Evolutionary conservation across 306 rosid species (phyloP).

Genomic region (Inga laurina): DNA sequence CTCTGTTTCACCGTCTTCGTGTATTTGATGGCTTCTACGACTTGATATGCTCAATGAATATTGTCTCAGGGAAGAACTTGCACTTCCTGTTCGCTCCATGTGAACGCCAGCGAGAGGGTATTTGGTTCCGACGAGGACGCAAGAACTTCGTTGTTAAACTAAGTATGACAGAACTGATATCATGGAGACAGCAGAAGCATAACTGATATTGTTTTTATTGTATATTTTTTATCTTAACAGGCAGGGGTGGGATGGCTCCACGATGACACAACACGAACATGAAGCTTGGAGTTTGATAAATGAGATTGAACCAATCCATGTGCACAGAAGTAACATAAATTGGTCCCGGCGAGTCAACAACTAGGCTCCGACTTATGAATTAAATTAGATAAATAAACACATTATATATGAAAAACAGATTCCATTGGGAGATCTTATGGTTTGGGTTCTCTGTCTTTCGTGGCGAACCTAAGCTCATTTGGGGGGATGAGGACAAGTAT

Average conservation of each 20-base stretch:
- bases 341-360: background rate
- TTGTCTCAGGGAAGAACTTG: slow-evolving; percentile 48
- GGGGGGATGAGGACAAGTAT: background rate
- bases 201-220: background rate
- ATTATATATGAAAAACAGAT: background rate
- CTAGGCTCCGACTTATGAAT: background rate
- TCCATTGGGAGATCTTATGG: background rate
- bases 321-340: background rate
- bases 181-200: background rate
- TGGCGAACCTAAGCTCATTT: background rate
- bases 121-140: background rate
- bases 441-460: background rate
- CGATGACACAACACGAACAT: background rate
- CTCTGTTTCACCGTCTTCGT: slow-evolving; percentile 46
- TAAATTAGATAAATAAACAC: background rate
- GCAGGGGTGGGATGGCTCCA: background rate
- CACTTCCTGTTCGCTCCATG: slow-evolving; percentile 54
- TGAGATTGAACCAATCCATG: background rate
- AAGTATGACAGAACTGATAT: background rate
- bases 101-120: background rate
- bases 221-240: background rate
- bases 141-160: background rate
- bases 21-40: slow-evolving; percentile 35
- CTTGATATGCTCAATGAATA: slow-evolving; percentile 56
- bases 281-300: background rate